A percentile compares a stretch with the other conserved stretches of the same genome.
These are phyloP conservation scores for Nothophytophthora sp. DNA, from an alignment of 352 stramenopile species.

Conservation along the genomic window DNA sequence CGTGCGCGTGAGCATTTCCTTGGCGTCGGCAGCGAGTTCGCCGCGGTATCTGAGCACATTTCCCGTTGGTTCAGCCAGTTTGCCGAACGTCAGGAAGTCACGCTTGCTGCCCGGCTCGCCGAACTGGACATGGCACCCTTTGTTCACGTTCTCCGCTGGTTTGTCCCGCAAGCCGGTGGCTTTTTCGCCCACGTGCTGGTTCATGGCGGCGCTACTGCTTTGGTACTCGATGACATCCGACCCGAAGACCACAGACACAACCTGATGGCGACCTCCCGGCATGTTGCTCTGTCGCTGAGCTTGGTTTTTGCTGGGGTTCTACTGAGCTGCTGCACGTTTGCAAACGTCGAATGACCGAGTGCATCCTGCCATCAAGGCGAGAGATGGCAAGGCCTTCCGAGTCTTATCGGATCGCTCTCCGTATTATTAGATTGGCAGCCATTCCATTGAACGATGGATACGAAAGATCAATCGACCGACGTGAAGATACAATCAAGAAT, in stretches of 20 bases:
- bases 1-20: slow-evolving; percentile 59
- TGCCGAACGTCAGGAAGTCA: slow-evolving; percentile 57
- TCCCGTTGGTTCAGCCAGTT: slow-evolving; percentile 56
- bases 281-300: slow-evolving; percentile 8
- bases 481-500: not conserved
- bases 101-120: slow-evolving; percentile 60
- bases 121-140: slow-evolving; percentile 66
- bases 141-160: slow-evolving; percentile 49
- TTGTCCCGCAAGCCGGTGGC: slow-evolving; percentile 7
- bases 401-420: too few relatives aligned
- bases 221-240: slow-evolving; percentile 62
- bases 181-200: slow-evolving; percentile 33
- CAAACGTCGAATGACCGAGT: slow-evolving; percentile 17
- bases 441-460: not conserved
- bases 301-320: slow-evolving; percentile 1
- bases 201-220: slow-evolving; percentile 50
- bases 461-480: too few relatives aligned
- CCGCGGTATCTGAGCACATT: slow-evolving; percentile 68
- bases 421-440: slow-evolving; percentile 22
- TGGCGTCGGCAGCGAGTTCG: slow-evolving; percentile 47
- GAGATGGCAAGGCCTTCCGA: too few relatives aligned
- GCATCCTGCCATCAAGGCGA: too few relatives aligned
- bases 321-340: not conserved
- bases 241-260: slow-evolving; percentile 61
- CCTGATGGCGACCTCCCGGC: slow-evolving; percentile 34